Base-by-base conservation (phyloP, 75 land plant species). In the Sequoiadendron giganteum region DNA sequence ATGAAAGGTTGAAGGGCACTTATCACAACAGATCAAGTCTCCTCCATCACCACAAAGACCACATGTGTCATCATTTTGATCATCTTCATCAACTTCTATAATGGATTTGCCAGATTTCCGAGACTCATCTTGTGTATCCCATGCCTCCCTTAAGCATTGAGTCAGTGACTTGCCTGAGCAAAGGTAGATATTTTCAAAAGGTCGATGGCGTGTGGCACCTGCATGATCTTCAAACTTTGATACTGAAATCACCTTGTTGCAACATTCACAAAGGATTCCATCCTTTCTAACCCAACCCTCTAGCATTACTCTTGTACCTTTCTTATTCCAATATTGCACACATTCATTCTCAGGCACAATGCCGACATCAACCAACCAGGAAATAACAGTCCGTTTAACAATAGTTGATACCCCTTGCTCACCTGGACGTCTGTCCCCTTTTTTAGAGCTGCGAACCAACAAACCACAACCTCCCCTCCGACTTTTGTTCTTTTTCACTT, bases 11-110 rank as follows among this genome's bases (percentile, higher is more conserved):
- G 98, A 97, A 16, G 98, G 98, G 85, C 98, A 97, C 42, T 94
- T 86, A 90, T 97, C 98, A 89, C 98, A 97, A 86, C 97, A 95
- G 79, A 97, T 93, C 87, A 97, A 85, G 61, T 93, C 93, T 49
- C 98, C 98, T 86, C 97, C 98, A 94, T 97, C 98, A 85, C 98
- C 98, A 92, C 98, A 97, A 15, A 93, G 89, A 28, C 91, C 88
- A 90, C 98, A 97, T 14, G 97, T 94, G 76, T 97, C 98, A 90
- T 97, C 98, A 92, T 94, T 93, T 42, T 94, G 94, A 82, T 97
- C 98, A 91, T 93, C 95, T 49, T 91, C 95, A 77, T 88, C 91
- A 48, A 81, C 54, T 28, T 91, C 89, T 42, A 94, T 86, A 47
- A 78, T n/a, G 80, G 90, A 88, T 70, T 93, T 94, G 54, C 90